A percentile compares a stretch with the other conserved stretches of the same genome.
phyloP scores from a whole-genome alignment of 2,329 filamentous ascomycete genomes.

The Aureobasidium sp. region DNA sequence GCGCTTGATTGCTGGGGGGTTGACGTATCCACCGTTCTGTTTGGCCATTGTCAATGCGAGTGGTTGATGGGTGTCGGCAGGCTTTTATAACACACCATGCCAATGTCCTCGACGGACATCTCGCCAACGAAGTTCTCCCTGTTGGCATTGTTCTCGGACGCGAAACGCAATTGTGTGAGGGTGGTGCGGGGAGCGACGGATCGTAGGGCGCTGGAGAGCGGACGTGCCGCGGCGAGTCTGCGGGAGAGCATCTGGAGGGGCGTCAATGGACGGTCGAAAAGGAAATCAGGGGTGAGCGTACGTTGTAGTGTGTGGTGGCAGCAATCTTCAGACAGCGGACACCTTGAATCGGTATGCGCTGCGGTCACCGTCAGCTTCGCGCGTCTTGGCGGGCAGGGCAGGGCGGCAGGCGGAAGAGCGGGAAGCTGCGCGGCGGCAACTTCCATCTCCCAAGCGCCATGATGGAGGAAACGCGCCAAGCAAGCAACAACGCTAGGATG shows the following conservation, averaged over 20 bases:
- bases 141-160: constrained; percentile 33
- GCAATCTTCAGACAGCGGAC: neutral
- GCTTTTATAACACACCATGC: constrained; percentile 48
- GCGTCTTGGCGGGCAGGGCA: neutral
- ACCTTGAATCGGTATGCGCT: neutral
- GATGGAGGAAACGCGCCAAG: neutral
- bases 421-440: neutral
- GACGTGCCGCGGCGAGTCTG: constrained; percentile 33
- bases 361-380: constrained; percentile 9
- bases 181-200: constrained; percentile 25
- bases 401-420: neutral
- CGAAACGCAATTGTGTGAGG: constrained; percentile 20
- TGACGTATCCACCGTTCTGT: constrained; percentile 77
- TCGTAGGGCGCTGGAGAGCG: constrained; percentile 29
- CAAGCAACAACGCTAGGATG: too few relatives aligned
- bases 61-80: neutral
- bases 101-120: constrained; percentile 42
- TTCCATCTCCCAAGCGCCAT: neutral
- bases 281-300: neutral
- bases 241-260: constrained; percentile 32
- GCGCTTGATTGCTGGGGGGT: constrained; percentile 72
- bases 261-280: neutral
- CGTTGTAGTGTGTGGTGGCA: neutral
- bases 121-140: constrained; percentile 11
- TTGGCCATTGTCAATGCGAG: constrained; percentile 13